Evolutionary conservation across 1,284 basidiomycete genomes (phyloP), one percentile per base, ranked within the genome.

Genomic region (Rugosomyces carneus): DNA sequence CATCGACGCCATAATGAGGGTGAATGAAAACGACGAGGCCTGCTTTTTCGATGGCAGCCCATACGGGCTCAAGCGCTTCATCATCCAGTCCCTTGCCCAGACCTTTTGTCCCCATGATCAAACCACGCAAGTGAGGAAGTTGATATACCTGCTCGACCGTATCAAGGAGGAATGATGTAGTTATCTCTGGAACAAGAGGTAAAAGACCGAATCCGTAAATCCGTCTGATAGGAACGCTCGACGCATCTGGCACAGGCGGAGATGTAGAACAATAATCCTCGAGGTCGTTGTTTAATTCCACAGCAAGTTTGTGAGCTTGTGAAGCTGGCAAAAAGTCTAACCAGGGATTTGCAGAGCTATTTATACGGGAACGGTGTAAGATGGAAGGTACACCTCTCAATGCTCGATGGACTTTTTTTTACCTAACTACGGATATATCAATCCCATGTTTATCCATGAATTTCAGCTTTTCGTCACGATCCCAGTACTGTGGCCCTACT

Each of bases 321-420:
- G 73, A 57, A 6, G 85, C 73, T 3, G 81, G 61, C 21, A 93
- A 72, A 59, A 90, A 92, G 62, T 93, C 89, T 19, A 93, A 74
- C 89, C 90, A 93, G 10, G 90, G 89, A 58, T 93, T 92, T 21
- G 90, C 90, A 11, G 84, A 75, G 61, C 88, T 72, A n/a, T n/a
- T n/a, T n/a, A 43, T 40, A 39, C 29, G 18, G 32, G 29, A n/a
- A 29, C 21, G 21, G 13, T 37, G 24, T 16, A 27, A 19, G 34
- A 20, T 29, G 27, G 9, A 29, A 10, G 18, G 27, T 5, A 10
- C 10, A 9, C 13, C 10, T 13, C 9, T 29, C 27, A 31, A 1
- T 11, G 15, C 13, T 8, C 9, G 10, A 21, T 2, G 20, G 21
- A n/a, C 16, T 29, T 21, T 35, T 13, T 13, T 40, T 9, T 42